Conservation (phyloP, 768 basidiomycete species). For the Kwoniella heveanensis region DNA sequence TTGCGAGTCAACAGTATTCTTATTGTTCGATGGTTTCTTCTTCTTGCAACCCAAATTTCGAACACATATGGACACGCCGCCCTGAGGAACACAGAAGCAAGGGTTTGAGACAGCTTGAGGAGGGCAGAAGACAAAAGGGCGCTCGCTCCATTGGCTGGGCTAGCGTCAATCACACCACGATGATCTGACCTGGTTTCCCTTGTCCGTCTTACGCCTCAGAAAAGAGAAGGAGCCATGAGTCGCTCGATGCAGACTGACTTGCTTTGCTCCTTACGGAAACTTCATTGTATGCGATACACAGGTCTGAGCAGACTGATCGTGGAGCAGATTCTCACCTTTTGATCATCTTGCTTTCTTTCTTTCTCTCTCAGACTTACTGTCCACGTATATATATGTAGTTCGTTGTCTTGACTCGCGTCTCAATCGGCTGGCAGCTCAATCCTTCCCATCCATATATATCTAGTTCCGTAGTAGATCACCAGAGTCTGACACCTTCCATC, state of each 20-base stretch:
- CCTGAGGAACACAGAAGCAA: not conserved
- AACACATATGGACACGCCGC: too few species aligned
- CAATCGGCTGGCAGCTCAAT: too few species aligned
- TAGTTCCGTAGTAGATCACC: not conserved
- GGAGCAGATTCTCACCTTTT: not conserved
- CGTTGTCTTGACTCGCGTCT: not conserved
- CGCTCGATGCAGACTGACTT: not conserved
- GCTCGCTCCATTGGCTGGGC: not conserved
- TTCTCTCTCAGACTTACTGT: not conserved
- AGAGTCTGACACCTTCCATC: not conserved
- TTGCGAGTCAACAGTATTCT: not conserved
- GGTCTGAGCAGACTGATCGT: too few species aligned
- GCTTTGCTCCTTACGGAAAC: not conserved
- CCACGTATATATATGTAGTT: not conserved
- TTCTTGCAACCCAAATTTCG: not conserved
- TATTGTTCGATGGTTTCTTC: not conserved
- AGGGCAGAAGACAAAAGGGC: not conserved
- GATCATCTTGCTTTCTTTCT: not conserved
- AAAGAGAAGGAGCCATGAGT: not conserved
- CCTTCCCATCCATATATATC: too few species aligned
- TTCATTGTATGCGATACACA: not conserved
- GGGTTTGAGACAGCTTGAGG: not conserved
- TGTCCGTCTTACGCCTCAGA: not conserved
- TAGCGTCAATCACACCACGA: not conserved
- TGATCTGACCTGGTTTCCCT: too few species aligned